phyloP scores from a whole-genome alignment of 1,139 yeast species.

The Yamadazyma jaroonii region DNA sequence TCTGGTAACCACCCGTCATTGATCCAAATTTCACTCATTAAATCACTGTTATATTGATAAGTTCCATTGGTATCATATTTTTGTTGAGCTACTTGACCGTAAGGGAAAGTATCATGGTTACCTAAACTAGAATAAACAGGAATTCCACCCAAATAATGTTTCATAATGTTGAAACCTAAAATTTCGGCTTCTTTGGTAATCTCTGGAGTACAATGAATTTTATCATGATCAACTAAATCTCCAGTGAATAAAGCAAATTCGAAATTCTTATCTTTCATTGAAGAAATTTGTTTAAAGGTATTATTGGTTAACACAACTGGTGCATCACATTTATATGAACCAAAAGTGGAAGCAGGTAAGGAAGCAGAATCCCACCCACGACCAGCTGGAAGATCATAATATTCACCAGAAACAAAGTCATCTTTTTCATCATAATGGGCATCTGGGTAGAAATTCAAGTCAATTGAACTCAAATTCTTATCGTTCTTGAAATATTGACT shows the following conservation, averaged over 20 bases:
- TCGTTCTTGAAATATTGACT: slow-evolving; percentile 17
- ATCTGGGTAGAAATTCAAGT: slow-evolving; percentile 26
- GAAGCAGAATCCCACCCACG: slow-evolving; percentile 40
- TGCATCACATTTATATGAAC: slow-evolving; percentile 60
- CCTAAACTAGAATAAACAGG: slow-evolving; percentile 67
- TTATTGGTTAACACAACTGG: slow-evolving; percentile 59
- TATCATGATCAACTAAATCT: slow-evolving; percentile 64
- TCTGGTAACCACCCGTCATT: slow-evolving; percentile 37
- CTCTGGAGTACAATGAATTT: slow-evolving; percentile 40
- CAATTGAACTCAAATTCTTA: slow-evolving; percentile 16
- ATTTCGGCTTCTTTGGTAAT: slow-evolving; percentile 54
- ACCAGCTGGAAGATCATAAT: slow-evolving; percentile 31
- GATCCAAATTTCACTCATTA: slow-evolving; percentile 58
- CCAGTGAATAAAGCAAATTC: slow-evolving; percentile 69
- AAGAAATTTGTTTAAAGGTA: slow-evolving; percentile 46
- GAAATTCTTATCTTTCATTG: slow-evolving; percentile 31
- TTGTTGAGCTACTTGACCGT: slow-evolving; percentile 61
- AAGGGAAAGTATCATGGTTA: slow-evolving; percentile 72
- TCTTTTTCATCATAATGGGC: slow-evolving; percentile 36
- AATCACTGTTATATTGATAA: slow-evolving; percentile 58
- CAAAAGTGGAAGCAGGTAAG: slow-evolving; percentile 60
- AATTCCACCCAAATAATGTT: slow-evolving; percentile 47
- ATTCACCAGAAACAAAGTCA: slow-evolving; percentile 36
- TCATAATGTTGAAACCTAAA: slow-evolving; percentile 49
- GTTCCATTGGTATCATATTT: slow-evolving; percentile 35